Percentiles rank a stretch among this genome's conserved stretches.
Evolutionary conservation across 495 filamentous ascomycete genomes (phyloP).

Genomic region (Penicillium simplicissimum): DNA sequence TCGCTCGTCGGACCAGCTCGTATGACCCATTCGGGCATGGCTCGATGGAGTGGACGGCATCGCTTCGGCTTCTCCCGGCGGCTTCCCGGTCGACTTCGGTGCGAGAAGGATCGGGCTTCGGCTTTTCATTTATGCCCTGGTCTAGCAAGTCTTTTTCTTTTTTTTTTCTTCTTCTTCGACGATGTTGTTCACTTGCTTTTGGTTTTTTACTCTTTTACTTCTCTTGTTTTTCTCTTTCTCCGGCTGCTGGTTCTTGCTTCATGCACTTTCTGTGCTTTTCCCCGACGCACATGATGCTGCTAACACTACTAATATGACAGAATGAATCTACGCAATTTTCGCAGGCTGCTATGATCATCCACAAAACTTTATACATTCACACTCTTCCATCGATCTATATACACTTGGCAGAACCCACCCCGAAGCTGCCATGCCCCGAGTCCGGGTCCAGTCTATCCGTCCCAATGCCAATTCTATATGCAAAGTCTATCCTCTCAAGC

Average conservation of each 20-base stretch:
- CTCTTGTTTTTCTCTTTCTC: neutral
- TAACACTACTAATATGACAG: neutral
- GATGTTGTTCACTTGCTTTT: neutral
- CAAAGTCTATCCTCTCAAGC: conserved; percentile 2
- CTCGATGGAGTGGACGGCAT: no score
- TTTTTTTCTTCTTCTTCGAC: neutral
- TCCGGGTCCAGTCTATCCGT: conserved; percentile 9
- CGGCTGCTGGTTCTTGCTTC: neutral
- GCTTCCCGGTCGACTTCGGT: conserved; percentile 16
- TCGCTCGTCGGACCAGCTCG: neutral
- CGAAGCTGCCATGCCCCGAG: conserved; percentile 4
- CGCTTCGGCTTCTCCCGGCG: conserved; percentile 17
- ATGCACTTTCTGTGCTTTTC: neutral
- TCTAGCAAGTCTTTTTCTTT: neutral
- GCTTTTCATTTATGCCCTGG: conserved; percentile 19
- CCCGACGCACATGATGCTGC: neutral
- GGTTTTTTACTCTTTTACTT: neutral
- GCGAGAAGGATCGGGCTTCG: conserved; percentile 9
- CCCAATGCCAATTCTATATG: conserved; percentile 14
- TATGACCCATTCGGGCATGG: neutral
- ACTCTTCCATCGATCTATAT: conserved; percentile 13
- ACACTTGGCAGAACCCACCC: conserved; percentile 3
- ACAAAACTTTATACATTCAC: neutral
- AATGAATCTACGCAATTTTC: neutral
- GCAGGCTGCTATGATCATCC: neutral